A percentile compares a stretch with the other conserved stretches of the same genome.
phyloP scores from a whole-genome alignment of 208 protist genomes.

The Jaenimonas drosophilae region DNA sequence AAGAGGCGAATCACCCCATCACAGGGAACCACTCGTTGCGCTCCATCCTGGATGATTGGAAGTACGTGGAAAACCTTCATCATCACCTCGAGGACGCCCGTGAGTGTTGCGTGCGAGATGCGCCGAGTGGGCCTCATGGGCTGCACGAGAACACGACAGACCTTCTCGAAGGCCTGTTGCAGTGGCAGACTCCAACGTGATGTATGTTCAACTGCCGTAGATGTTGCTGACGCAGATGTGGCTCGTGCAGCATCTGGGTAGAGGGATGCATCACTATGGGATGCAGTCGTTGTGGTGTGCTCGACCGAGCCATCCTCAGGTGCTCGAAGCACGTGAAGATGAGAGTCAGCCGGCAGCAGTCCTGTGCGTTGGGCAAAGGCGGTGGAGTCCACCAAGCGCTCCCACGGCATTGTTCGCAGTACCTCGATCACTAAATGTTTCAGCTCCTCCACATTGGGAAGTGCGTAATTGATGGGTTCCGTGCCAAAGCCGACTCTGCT shows the following conservation, averaged over 20 bases:
- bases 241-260: background rate
- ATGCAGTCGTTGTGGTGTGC: background rate
- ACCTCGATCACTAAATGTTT: conserved; percentile 61
- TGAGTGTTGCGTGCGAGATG: no score
- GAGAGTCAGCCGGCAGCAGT: no score
- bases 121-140: conserved; percentile 48
- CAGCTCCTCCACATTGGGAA: no score
- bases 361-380: conserved; percentile 2
- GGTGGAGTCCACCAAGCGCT: conserved; percentile 54
- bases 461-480: no score
- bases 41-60: conserved; percentile 41
- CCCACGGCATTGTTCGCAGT: conserved; percentile 76
- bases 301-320: no score
- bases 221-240: background rate
- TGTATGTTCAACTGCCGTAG: conserved; percentile 5
- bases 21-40: conserved; percentile 31
- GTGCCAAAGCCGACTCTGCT: no score
- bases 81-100: conserved; percentile 60
- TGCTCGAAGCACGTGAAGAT: no score
- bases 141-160: conserved; percentile 52
- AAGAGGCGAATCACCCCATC: conserved; percentile 68
- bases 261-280: background rate
- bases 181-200: conserved; percentile 54
- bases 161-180: conserved; percentile 61
- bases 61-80: conserved; percentile 58